These are phyloP conservation scores for Tolypocladium inflatum DNA, from an alignment of 2,329 filamentous ascomycete genomes.

Conservation along the genomic window DNA sequence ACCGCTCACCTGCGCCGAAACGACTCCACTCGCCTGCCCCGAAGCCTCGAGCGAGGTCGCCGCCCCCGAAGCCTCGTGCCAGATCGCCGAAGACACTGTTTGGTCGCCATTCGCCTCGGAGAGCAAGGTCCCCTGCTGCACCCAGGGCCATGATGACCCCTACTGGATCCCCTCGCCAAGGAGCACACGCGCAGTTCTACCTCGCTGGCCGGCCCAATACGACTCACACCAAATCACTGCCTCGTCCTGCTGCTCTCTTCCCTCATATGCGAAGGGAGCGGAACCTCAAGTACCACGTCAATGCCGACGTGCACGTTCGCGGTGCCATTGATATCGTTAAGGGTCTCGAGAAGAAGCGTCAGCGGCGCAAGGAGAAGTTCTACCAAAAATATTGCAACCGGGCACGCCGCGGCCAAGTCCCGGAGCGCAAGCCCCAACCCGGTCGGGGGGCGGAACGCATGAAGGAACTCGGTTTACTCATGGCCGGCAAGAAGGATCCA, in stretches of 20 bases:
- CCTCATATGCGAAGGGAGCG: constrained; percentile 38
- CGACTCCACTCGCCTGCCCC: constrained; percentile 21
- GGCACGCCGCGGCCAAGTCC: constrained; percentile 57
- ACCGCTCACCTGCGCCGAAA: constrained; percentile 33
- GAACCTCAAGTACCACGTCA: constrained; percentile 19
- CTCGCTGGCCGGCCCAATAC: constrained; percentile 51
- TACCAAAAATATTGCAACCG: constrained; percentile 84
- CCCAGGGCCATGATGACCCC: constrained; percentile 19
- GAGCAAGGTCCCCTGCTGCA: constrained; percentile 1
- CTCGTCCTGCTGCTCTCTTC: constrained; percentile 66
- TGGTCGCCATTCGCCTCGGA: constrained; percentile 13
- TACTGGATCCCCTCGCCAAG: constrained; percentile 27
- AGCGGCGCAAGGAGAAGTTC: constrained; percentile 86
- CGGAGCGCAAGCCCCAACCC: constrained; percentile 59
- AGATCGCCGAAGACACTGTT: constrained; percentile 31
- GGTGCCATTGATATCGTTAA: constrained; percentile 98
- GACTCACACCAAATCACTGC: constrained; percentile 77
- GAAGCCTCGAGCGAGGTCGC: constrained; percentile 22
- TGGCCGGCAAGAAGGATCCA: constrained; percentile 69
- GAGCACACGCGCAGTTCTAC: constrained; percentile 26
- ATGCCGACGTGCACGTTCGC: constrained; percentile 57
- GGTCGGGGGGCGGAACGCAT: constrained; percentile 90
- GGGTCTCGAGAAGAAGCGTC: constrained; percentile 87
- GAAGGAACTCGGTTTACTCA: constrained; percentile 69
- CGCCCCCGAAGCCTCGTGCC: constrained; percentile 35